phyloP scores from a whole-genome alignment of 192 early-diverging fungal genomes.

The Backusella tarrabulga region DNA sequence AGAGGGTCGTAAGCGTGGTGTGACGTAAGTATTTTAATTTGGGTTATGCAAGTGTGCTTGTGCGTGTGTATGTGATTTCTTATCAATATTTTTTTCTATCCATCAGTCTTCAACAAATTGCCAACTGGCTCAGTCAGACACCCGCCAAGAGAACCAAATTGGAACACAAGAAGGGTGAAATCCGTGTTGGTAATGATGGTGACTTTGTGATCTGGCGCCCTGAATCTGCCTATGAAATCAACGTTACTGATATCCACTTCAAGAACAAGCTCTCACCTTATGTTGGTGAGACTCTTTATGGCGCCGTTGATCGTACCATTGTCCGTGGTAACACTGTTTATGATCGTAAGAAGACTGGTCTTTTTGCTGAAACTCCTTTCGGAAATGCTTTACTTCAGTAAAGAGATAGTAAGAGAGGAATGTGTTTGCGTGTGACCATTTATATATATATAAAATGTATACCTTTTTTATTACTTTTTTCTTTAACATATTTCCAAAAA shows the following conservation, averaged over 20 bases:
- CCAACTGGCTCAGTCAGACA: conserved; percentile 59
- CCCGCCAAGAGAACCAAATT: conserved; percentile 64
- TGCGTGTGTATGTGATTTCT: neutral
- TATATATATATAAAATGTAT: conserved; percentile 5
- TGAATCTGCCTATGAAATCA: conserved; percentile 52
- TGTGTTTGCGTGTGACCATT: neutral
- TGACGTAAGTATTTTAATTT: conserved; percentile 36
- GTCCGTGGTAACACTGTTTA: conserved; percentile 62
- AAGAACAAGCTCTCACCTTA: conserved; percentile 83
- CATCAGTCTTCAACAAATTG: conserved; percentile 30
- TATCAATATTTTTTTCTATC: neutral
- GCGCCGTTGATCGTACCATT: conserved; percentile 68
- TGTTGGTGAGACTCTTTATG: conserved; percentile 56
- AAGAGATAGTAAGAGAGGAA: neutral
- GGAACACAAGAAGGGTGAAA: conserved; percentile 63
- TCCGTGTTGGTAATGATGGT: conserved; percentile 68
- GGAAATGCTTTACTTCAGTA: conserved; percentile 14
- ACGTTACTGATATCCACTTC: conserved; percentile 66
- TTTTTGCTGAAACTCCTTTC: conserved; percentile 14
- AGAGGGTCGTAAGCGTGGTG: conserved; percentile 65
- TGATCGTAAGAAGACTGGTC: conserved; percentile 6
- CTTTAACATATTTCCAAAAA: neutral
- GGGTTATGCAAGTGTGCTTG: neutral
- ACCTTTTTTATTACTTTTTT: neutral
- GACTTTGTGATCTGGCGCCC: conserved; percentile 82